Evolutionary conservation across 129 eudicot genomes (phyloP).

Genomic region (Centrapalus pauciflorus): DNA sequence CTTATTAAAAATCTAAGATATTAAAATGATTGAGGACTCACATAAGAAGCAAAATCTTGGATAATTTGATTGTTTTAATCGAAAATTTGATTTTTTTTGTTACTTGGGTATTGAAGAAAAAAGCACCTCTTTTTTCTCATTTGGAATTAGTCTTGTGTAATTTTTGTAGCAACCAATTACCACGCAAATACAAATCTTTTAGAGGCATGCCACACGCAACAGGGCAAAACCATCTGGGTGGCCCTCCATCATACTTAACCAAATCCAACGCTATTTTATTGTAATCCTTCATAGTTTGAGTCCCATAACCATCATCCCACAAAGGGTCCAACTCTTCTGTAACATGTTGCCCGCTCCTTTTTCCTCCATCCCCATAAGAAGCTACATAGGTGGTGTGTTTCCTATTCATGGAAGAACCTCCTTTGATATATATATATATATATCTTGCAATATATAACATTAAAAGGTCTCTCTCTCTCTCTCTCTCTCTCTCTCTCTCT

Average conservation of each 20-base stretch:
- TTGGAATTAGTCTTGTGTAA: too few species aligned
- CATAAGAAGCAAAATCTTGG: too few species aligned
- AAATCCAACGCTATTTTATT: conserved; percentile 48
- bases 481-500: too few species aligned
- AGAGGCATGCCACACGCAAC: conserved; percentile 58
- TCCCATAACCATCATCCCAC: conserved; percentile 97
- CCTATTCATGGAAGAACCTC: conserved; percentile 13
- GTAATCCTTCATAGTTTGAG: conserved; percentile 64
- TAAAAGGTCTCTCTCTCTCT: too few species aligned
- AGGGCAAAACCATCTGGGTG: conserved; percentile 92
- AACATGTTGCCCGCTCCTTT: conserved; percentile 5
- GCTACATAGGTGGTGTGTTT: conserved; percentile 22
- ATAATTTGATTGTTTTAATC: too few species aligned
- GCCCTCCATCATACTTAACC: conserved; percentile 77
- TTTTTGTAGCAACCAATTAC: conserved; percentile 33
- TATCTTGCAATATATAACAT: too few species aligned
- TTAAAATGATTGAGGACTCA: too few species aligned
- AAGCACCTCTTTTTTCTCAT: too few species aligned
- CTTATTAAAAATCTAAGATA: too few species aligned
- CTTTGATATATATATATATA: too few species aligned
- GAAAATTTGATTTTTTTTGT: too few species aligned
- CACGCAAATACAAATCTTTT: conserved; percentile 74
- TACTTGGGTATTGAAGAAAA: too few species aligned
- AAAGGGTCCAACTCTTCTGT: conserved; percentile 48
- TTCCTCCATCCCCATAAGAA: conserved; percentile 24